Base-by-base conservation (phyloP, 768 basidiomycete genomes). In the Tulasnella sp. region DNA sequence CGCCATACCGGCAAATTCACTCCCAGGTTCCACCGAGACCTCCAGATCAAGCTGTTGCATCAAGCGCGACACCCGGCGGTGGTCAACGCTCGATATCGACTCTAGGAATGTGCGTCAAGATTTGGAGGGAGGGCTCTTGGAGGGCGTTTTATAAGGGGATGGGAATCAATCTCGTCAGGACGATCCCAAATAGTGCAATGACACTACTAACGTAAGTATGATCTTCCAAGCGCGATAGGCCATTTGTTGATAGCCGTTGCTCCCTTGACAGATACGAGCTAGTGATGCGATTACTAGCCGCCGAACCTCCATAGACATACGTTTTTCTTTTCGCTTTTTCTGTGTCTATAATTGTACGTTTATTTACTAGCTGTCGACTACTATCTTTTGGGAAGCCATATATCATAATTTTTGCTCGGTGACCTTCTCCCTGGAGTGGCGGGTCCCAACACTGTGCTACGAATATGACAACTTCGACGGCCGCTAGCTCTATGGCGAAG, bases 151-250 rank as follows among this genome's bases (percentile, higher is more conserved):
- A 99, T 82, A 90, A 90, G 74, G 97, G 97, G 7, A 79, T 99
- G 73, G 92, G 91, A n/a, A 88, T 98, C 75, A 98, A 98, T 81
- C 85, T 99, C 32, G 80, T 98, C 67, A 84, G 96, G 73, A 99
- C 97, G 8, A 96, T 98, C 75, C 97, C 97, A 17, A 95, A 94
- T 79, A 94, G 92, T 76, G 95, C 94, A 3, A 91, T 98, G 75
- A 99, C 97, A 42, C 90, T 99, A 86, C 80, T 98, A 78, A 94
- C 92, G 90, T 95, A 84, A 79, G 85, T 84, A 39, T 64, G 34
- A 34, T 22, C 69, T 65, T n/a, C 0, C 16, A 36, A n/a, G 7
- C 22, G 59, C 35, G 47, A 37, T 9, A 32, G 37, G 5, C 59
- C 59, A 19, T 32, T 22, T 22, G 77, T 83, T 62, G 9, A 39